Base-by-base conservation (phyloP, 2,329 filamentous ascomycete genomes). In the Colletotrichum camelliae region DNA sequence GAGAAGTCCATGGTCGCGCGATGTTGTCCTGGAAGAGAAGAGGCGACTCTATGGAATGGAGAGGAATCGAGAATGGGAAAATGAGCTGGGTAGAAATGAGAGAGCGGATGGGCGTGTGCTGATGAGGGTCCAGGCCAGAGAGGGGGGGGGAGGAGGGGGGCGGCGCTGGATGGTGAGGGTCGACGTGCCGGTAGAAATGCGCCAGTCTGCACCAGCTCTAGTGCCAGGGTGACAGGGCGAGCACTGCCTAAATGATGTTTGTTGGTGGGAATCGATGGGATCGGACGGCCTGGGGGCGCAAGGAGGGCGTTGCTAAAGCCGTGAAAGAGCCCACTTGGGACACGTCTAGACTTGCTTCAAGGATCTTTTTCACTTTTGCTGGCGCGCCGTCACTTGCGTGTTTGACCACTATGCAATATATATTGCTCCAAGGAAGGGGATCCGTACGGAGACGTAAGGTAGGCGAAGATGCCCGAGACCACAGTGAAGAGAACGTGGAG, bases 1-100 rank as follows among this genome's bases (percentile, higher is more conserved):
- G 88, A 85, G 82, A 88, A 91, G 81, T 91, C 89, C 90, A 91
- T 91, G 69, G 74, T 76, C 52, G 78, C 64, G 75, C 64, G 75
- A 72, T 75, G 57, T 37, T 72, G 9, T 60, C 65, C 62, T 73
- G 21, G 15, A 27, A 43, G 31, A 52, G 57, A 58, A 39, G 70
- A 55, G 35, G 58, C 73, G 55, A 57, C 73, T 43, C 29, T 33
- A 35, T 33, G 58, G 60, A 37, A 57, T 55, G 58, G 43, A 43
- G 55, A n/a, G 33, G 58, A 35, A 61, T 61, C 29, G 33, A 67
- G 64, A 48, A 24, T n/a, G 18, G 58, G 31, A 21, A 66, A 48
- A 48, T 10, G 43, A 12, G 60, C 27, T 24, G 29, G 48, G 24
- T 35, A 33, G 39, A 37, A 55, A 55, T 39, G 61, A 37, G 27